Evolutionary conservation across 169 alveolate species (phyloP), one percentile per base, ranked within the genome.

Genomic region (Perkinsus marinus): DNA sequence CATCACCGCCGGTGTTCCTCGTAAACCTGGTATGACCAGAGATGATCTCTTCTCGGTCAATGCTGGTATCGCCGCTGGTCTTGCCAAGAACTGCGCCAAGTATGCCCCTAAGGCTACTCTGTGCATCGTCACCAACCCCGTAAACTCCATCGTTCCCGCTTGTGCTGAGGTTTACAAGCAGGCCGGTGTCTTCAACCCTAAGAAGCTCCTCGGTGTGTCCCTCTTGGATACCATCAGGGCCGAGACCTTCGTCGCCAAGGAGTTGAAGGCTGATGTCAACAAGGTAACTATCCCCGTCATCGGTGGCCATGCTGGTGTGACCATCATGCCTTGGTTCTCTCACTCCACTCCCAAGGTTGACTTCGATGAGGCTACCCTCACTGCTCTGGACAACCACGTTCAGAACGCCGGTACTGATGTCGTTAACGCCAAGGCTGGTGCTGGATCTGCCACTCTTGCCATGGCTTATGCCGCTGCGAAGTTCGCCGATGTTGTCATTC

Each of bases 1-100:
- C 30, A 91, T 94, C 68, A 91, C 95, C 39, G 94, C 95, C 39
- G 96, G 96, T 39, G 90, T 92, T 16, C 95, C 95, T 37, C 92
- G 95, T 92, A 93, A 94, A 30, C 95, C 95, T 19, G 93, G 93
- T 39, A 93, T 93, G 95, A 93, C 94, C n/a, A 92, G 96, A 43
- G 93, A 93, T 43, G 96, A 94, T 91, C 92, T 94, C 39, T 90
- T 94, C 43, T 46, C 92, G 79, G 41, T 92, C 26, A 94, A 94
- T 43, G 95, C 95, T 68, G 93, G 92, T 26, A 94, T 94, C 68
- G 68, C 90, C n/a, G 92, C 90, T 39, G 91, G 92, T 17, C 94
- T 94, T 43, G 95, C 94, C 43, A 94, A 92, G 90, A 92, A 92
- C 92, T 92, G 93, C 43, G 91, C 92, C 37, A 93, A 93, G 92